Percentiles rank a stretch among this genome's conserved stretches.
These are phyloP conservation scores for Labyrinthula sp. DNA, from an alignment of 352 stramenopile species.

Conservation along the genomic window DNA sequence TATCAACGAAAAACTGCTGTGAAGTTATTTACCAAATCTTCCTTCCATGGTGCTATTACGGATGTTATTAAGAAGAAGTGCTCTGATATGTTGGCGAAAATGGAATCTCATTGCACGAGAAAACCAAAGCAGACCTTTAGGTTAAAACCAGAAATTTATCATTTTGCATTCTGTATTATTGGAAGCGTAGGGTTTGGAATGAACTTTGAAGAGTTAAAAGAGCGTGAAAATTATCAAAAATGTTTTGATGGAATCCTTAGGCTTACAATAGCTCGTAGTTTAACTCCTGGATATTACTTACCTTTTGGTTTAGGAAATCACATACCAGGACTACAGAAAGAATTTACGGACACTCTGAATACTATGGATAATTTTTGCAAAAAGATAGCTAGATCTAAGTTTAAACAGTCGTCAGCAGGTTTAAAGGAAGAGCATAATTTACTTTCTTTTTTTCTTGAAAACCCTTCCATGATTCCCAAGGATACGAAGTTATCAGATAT, in stretches of 20 bases:
- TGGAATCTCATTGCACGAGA: too few relatives aligned
- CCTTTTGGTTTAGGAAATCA: slow-evolving; percentile 25
- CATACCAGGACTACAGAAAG: slow-evolving; percentile 11
- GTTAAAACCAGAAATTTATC: slow-evolving; percentile 35
- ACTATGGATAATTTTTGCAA: slow-evolving; percentile 29
- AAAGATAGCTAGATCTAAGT: slow-evolving; percentile 21
- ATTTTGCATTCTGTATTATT: slow-evolving; percentile 43
- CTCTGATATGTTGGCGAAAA: slow-evolving; percentile 7
- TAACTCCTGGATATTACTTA: too few relatives aligned
- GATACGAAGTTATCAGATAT: slow-evolving; percentile 46
- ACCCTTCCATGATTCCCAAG: slow-evolving; percentile 11
- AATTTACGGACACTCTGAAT: too few relatives aligned
- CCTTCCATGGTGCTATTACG: slow-evolving; percentile 31
- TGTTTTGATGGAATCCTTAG: slow-evolving; percentile 40
- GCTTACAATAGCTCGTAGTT: slow-evolving; percentile 36
- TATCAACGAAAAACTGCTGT: slow-evolving; percentile 51
- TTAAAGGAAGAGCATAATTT: slow-evolving; percentile 39
- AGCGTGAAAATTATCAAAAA: slow-evolving; percentile 33
- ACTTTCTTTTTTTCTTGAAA: slow-evolving; percentile 37
- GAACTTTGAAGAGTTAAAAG: slow-evolving; percentile 35
- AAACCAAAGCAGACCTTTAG: not conserved
- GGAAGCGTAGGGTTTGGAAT: slow-evolving; percentile 47
- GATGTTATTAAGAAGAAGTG: slow-evolving; percentile 9
- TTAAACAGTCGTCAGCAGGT: slow-evolving; percentile 14
- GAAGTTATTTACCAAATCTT: slow-evolving; percentile 56